Base-by-base conservation (phyloP, 441 rosid genomes). In the Adansonia rubrostipa region DNA sequence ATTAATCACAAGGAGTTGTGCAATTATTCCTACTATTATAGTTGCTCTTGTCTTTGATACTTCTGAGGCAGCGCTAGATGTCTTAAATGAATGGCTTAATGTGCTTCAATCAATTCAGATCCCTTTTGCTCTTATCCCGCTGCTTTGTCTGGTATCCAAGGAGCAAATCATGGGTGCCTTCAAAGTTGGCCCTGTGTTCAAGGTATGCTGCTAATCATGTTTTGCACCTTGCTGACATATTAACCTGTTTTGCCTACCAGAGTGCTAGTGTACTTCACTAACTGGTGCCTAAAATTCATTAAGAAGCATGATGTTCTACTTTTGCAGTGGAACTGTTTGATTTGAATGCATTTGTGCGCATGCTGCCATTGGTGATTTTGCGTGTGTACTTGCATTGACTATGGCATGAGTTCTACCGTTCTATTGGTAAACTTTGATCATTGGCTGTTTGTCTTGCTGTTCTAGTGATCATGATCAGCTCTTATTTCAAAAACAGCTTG, bases 91-190 rank as follows among this genome's bases (percentile, higher is more conserved):
- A 75, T 95, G 98, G 98, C 88, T 95, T 64, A 95, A 95, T 66
- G 93, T 95, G 66, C 93, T 95, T 45, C 99, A 93, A 66, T 91
- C 98, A 4, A 69, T 95, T 71, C 97, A 95, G 86, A 95, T 92
- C 64, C 99, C 97, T 5, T 95, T 95, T 82, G 97, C 99, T 0
- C 89, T 93, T 68, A 87, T 95, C 53, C 99, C 97, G 0, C 92
- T 95, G 56, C 85, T 95, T 57, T 89, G 82, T 81, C 85, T 95
- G 82, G 97, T 95, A 3, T 91, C 99, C 71, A 88, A 90, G 84
- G 95, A 92, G 80, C 87, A 83, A 75, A 75, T 93, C 82, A 95
- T 95, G 98, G 95, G 97, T 57, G 76, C 81, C 75, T 95, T 93
- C 86, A 91, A 85, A 80, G 88, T 95, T 56, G 92, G 96, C 79